Percentiles rank a stretch among this genome's conserved stretches.
These are phyloP conservation scores for Acorus calamus DNA, from an alignment of 106 monocot genomes.

Conservation along the genomic window DNA sequence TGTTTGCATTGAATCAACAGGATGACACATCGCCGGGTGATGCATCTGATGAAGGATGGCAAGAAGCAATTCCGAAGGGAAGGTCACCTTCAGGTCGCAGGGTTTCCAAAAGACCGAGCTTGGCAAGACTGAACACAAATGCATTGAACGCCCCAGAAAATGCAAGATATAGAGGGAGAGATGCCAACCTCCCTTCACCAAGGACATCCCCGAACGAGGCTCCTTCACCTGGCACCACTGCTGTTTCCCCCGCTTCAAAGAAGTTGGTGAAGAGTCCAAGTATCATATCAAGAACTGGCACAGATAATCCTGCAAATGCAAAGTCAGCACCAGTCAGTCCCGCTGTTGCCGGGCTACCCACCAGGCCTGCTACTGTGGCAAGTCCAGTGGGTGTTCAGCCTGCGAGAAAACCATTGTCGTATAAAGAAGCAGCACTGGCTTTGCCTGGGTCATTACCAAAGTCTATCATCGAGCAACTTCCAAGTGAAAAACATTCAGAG, in stretches of 20 bases:
- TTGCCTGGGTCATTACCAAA: constrained; percentile 73
- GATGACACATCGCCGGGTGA: constrained; percentile 32
- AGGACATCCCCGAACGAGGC: constrained; percentile 31
- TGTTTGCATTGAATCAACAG: constrained; percentile 11
- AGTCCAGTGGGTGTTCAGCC: constrained; percentile 23
- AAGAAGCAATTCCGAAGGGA: constrained; percentile 80
- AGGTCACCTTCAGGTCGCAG: constrained; percentile 43
- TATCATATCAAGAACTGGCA: constrained; percentile 24
- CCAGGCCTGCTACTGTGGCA: constrained; percentile 22
- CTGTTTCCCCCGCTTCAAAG: constrained; percentile 29
- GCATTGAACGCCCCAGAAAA: constrained; percentile 37
- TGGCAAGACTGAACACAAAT: constrained; percentile 70
- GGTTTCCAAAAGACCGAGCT: constrained; percentile 53
- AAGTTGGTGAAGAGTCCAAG: constrained; percentile 54
- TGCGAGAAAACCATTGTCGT: constrained; percentile 60
- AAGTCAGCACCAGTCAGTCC: constrained; percentile 34
- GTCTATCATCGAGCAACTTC: constrained; percentile 26
- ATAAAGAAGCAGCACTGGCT: constrained; percentile 94
- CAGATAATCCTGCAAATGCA: constrained; percentile 29
- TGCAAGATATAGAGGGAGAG: constrained; percentile 29
- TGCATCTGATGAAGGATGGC: constrained; percentile 85
- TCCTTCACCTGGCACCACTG: background rate
- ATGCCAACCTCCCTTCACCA: constrained; percentile 36
- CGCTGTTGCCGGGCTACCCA: constrained; percentile 13
- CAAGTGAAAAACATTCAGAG: constrained; percentile 18